Evolutionary conservation across 2,329 filamentous ascomycete species (phyloP).

Genomic region (Blastomyces gilchristii): DNA sequence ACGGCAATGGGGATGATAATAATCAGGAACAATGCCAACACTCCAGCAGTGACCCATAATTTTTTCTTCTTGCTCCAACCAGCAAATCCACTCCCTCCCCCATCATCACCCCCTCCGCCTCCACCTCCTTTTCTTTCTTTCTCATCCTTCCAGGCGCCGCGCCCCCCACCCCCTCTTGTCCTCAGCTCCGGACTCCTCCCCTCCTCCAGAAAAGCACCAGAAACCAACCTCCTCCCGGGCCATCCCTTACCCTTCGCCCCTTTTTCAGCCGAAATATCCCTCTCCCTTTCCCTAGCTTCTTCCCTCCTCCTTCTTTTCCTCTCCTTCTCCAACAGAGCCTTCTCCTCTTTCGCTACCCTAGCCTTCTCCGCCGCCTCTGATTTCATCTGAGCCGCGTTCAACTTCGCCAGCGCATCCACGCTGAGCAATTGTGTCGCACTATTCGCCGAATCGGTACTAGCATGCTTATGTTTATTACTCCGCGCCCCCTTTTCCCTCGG

Average conservation of each 20-base stretch:
- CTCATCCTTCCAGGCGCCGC: slow-evolving; percentile 38
- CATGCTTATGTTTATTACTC: slow-evolving; percentile 26
- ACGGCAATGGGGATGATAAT: slow-evolving; percentile 60
- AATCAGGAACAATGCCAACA: slow-evolving; percentile 47
- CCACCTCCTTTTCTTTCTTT: slow-evolving; percentile 42
- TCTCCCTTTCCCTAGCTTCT: slow-evolving; percentile 14
- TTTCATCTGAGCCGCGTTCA: slow-evolving; percentile 54
- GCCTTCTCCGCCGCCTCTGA: slow-evolving; percentile 38
- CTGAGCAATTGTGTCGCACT: slow-evolving; percentile 37
- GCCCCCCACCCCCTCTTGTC: slow-evolving; percentile 40
- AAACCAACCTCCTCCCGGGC: slow-evolving; percentile 53
- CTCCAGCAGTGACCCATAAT: slow-evolving; percentile 46
- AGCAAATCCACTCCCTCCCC: slow-evolving; percentile 30
- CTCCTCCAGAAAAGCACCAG: slow-evolving; percentile 60
- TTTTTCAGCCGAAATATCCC: slow-evolving; percentile 16
- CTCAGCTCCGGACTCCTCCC: slow-evolving; percentile 44
- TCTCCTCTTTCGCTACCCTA: slow-evolving; percentile 27
- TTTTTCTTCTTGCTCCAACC: slow-evolving; percentile 35
- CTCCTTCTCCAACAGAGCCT: slow-evolving; percentile 24
- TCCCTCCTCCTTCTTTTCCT: slow-evolving; percentile 19
- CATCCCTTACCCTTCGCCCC: slow-evolving; percentile 19
- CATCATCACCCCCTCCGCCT: slow-evolving; percentile 23
- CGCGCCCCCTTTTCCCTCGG: neutral
- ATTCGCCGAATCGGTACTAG: slow-evolving; percentile 34
- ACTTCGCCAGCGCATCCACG: slow-evolving; percentile 52